phyloP scores from a whole-genome alignment of 768 basidiomycete species.

The Trametes meyenii region DNA sequence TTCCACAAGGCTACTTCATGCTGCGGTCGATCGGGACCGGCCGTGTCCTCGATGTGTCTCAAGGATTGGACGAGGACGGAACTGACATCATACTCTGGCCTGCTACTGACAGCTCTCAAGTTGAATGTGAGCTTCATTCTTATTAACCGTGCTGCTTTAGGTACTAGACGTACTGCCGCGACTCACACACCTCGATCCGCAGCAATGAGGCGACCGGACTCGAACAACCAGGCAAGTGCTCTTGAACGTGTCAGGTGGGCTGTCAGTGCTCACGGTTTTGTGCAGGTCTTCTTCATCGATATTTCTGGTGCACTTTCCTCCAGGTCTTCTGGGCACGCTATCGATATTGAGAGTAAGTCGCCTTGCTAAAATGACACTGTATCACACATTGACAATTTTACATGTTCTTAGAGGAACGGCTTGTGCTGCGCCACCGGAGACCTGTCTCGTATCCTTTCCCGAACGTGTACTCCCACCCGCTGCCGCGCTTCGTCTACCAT shows the following conservation, averaged over 20 bases:
- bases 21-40: constrained; percentile 56
- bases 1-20: constrained; percentile 60
- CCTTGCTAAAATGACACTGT: background rate
- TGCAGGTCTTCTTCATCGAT: constrained; percentile 84
- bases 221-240: constrained; percentile 69
- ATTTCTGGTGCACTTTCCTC: constrained; percentile 76
- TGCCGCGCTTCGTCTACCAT: constrained; percentile 69
- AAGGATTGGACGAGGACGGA: constrained; percentile 59
- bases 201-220: constrained; percentile 69
- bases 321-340: constrained; percentile 76
- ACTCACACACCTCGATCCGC: background rate
- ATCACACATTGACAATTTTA: background rate
- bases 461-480: constrained; percentile 74
- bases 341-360: constrained; percentile 72
- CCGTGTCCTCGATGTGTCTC: constrained; percentile 60
- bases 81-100: constrained; percentile 67
- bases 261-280: background rate
- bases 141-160: too few relatives aligned
- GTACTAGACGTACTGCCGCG: too few relatives aligned
- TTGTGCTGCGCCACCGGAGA: constrained; percentile 76
- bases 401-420: constrained; percentile 51
- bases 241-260: background rate
- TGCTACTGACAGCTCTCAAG: constrained; percentile 74
- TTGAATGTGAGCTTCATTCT: constrained; percentile 62
- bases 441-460: constrained; percentile 79